phyloP scores from a whole-genome alignment of 2,329 filamentous ascomycete genomes.

The Pyrenochaeta sp. region DNA sequence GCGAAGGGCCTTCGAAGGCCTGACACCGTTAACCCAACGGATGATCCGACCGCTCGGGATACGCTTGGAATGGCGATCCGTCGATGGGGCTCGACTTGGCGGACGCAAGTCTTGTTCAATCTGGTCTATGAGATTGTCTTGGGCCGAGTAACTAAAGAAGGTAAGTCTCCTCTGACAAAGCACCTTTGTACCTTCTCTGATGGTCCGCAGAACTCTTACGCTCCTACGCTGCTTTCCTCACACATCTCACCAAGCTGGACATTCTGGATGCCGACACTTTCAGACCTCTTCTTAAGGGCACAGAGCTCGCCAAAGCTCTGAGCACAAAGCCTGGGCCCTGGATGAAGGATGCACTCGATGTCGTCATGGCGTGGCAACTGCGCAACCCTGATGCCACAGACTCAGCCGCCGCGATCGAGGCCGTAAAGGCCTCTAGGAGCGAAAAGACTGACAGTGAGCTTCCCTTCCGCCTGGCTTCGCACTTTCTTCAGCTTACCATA shows the following conservation, averaged over 20 bases:
- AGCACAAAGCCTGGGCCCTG: conserved; percentile 77
- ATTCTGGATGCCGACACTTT: conserved; percentile 60
- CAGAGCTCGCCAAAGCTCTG: conserved; percentile 73
- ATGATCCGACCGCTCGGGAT: conserved; percentile 63
- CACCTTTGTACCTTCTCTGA: conserved; percentile 21
- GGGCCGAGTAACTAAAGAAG: conserved; percentile 48
- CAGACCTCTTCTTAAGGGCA: conserved; percentile 73
- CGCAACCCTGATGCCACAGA: conserved; percentile 75
- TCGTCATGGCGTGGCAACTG: conserved; percentile 88
- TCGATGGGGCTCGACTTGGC: conserved; percentile 76
- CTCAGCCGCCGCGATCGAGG: conserved; percentile 55
- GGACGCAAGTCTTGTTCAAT: conserved; percentile 73
- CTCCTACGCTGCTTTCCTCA: conserved; percentile 63
- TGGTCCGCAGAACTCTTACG: conserved; percentile 53
- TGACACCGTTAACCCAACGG: conserved; percentile 54
- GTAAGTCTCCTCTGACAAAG: conserved; percentile 47
- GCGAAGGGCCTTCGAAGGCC: conserved; percentile 59
- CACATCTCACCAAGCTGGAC: conserved; percentile 59
- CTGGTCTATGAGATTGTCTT: conserved; percentile 69
- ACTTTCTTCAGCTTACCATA: conserved; percentile 69
- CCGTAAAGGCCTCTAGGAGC: conserved; percentile 51
- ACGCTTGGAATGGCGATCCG: conserved; percentile 77
- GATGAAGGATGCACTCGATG: conserved; percentile 80
- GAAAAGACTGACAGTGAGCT: conserved; percentile 62
- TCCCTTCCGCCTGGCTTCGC: conserved; percentile 57